Base-by-base conservation (phyloP, 306 rosid genomes). In the Castanea sativa region DNA sequence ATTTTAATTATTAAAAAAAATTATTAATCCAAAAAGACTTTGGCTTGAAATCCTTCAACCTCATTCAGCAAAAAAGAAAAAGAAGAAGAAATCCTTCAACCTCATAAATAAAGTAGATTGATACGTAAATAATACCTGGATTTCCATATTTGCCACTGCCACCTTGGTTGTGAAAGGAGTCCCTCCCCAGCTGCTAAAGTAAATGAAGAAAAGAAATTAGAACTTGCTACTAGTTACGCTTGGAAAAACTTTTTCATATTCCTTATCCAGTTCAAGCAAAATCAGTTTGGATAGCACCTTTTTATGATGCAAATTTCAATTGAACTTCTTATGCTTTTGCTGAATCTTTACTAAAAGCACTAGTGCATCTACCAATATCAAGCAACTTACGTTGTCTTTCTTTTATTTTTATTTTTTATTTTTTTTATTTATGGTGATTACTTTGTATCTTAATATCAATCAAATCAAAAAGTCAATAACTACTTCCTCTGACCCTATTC, bases 141-240 rank as follows among this genome's bases (percentile, higher is more conserved):
- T 71, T 81, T 80, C 63, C 84, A 68, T 49, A 49, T 49, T 79
- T 76, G 73, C 65, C 33, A 32, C 72, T 21, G 55, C 75, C 80
- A 41, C 32, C 74, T 70, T 70, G 83, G 49, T 75, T 23, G 5
- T n/a, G 72, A 67, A 49, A 33, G 6, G 52, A 9, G 52, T 57
- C 76, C 85, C 73, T 81, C 74, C 77, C 88, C 5, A 20, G 74
- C 55, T 81, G 85, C 91, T 88, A 20, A 49, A 51, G 72, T 74
- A n/a, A 56, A 49, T 20, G 67, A 77, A 52, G 55, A 60, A 25
- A 6, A 35, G 15, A 21, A 35, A 19, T 38, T 57, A 21, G 64
- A 78, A 35, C 52, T 67, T 2, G 25, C 52, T 4, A 19, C 12
- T 33, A 35, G 5, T 19, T n/a, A 68, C 51, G 27, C 27, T 68